Evolutionary conservation across 2,329 filamentous ascomycete genomes (phyloP), one percentile per base, ranked within the genome.

Genomic region (Neonectria neomacrospora): DNA sequence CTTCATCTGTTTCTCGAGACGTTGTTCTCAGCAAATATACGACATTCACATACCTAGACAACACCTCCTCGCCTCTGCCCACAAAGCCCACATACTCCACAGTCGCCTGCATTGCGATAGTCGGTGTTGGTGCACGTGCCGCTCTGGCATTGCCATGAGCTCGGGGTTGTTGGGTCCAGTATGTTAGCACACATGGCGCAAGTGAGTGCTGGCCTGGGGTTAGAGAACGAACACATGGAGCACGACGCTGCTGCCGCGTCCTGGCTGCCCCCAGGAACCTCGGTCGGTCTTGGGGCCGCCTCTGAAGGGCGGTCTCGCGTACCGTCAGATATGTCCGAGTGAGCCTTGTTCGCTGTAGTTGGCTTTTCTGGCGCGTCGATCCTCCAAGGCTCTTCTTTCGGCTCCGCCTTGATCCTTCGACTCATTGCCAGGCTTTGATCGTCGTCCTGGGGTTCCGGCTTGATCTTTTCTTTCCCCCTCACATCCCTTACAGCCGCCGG

Each of bases 131-230:
- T 78, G 74, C 92, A 95, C 2, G 78, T 67, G 3, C 75, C 73
- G 67, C 83, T 86, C 45, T 74, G 76, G 74, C 92, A 95, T 51
- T 78, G 78, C 92, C 92, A 95, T n/a, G 85, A 78, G 18, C 81
- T 78, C 0, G 83, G 78, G 47, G 89, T 81, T 53, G 78, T 73
- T 1, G 82, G 78, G 47, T 86, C 82, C 2, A 95, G 78, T 1
- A 94, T 91, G 67, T 95, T 88, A 23, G 88, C 85, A 75, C 93
- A 96, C 56, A 90, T 84, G 8, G 77, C 78, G 75, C 93, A 96
- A 4, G 86, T 91, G 2, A 88, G 77, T 8, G 86, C 80, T 9
- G 74, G 71, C 0, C 73, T 51, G 6, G 83, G 79, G 73, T 93
- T 94, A 54, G 80, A 79, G 54, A 91, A 86, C 0, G 91, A 93